These are phyloP conservation scores for Penicillium coffeae DNA, from an alignment of 495 filamentous ascomycete genomes.

Conservation along the genomic window DNA sequence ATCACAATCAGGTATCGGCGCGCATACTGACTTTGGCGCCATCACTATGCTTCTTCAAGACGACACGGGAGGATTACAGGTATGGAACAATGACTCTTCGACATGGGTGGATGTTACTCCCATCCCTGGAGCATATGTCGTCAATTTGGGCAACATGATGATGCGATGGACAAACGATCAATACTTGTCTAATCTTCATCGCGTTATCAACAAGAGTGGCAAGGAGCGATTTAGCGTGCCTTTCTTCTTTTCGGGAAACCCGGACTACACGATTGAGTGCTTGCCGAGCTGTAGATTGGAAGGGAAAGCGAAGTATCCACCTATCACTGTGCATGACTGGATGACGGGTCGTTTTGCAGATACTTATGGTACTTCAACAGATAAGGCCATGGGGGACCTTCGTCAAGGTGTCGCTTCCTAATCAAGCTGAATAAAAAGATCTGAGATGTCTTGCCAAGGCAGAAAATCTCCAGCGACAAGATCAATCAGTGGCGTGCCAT, in stretches of 20 bases:
- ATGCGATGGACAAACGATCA: conserved; percentile 26
- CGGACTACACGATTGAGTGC: conserved; percentile 19
- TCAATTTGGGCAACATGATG: conserved; percentile 49
- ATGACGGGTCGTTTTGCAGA: conserved; percentile 22
- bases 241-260: conserved; percentile 30
- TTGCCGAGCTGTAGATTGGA: conserved; percentile 19
- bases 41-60: conserved; percentile 46
- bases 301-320: conserved; percentile 18
- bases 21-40: conserved; percentile 51
- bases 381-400: conserved; percentile 9
- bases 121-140: conserved; percentile 36
- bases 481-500: background rate
- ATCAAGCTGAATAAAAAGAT: background rate
- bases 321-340: conserved; percentile 24
- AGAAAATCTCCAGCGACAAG: background rate
- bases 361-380: conserved; percentile 15
- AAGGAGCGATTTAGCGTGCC: conserved; percentile 24
- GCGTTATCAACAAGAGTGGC: conserved; percentile 26
- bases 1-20: conserved; percentile 47
- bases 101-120: conserved; percentile 31
- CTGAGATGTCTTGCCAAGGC: conserved; percentile 2
- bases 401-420: conserved; percentile 1
- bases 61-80: conserved; percentile 37
- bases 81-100: conserved; percentile 31
- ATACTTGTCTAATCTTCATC: conserved; percentile 29